Percentiles rank a stretch among this genome's conserved stretches.
Conservation (phyloP, 176 grass and related monocot genomes). For the Coix lacrymajobi region DNA sequence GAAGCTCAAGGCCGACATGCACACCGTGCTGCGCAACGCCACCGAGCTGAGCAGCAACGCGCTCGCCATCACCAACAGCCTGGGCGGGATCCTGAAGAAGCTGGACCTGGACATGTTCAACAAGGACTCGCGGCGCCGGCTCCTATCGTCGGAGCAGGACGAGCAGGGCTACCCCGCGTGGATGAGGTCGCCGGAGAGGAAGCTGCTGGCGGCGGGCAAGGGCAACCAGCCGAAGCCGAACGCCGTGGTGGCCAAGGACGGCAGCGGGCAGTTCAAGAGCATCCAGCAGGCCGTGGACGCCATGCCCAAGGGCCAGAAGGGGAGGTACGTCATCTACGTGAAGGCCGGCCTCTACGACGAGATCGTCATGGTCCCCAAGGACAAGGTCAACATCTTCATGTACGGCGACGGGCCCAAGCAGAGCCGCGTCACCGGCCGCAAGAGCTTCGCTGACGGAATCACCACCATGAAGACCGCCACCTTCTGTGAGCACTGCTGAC, state of each 20-base stretch:
- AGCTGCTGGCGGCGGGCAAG: conserved; percentile 53
- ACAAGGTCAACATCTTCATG: conserved; percentile 72
- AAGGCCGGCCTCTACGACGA: conserved; percentile 79
- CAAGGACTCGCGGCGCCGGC: conserved; percentile 30
- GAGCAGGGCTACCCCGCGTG: conserved; percentile 36
- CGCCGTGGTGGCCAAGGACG: conserved; percentile 71
- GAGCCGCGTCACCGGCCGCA: conserved; percentile 45
- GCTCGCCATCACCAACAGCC: conserved; percentile 61
- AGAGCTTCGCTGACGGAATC: conserved; percentile 54
- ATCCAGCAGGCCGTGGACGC: conserved; percentile 66
- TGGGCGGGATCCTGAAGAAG: conserved; percentile 40
- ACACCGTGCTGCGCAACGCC: conserved; percentile 46
- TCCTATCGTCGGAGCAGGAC: conserved; percentile 11
- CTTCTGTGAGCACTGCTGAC: conserved; percentile 70
- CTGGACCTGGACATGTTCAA: conserved; percentile 44
- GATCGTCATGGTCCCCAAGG: conserved; percentile 54
- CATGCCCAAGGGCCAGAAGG: conserved; percentile 38
- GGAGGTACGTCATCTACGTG: conserved; percentile 81
- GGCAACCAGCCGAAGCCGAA: conserved; percentile 40
- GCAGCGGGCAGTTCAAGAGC: conserved; percentile 73
- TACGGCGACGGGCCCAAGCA: conserved; percentile 72
- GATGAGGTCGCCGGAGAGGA: conserved; percentile 61
- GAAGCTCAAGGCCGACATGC: conserved; percentile 55
- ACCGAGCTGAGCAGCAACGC: conserved; percentile 80
- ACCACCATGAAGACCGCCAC: conserved; percentile 67